Base-by-base conservation (phyloP, 306 rosid species). In the Chamaecrista fasciculata region DNA sequence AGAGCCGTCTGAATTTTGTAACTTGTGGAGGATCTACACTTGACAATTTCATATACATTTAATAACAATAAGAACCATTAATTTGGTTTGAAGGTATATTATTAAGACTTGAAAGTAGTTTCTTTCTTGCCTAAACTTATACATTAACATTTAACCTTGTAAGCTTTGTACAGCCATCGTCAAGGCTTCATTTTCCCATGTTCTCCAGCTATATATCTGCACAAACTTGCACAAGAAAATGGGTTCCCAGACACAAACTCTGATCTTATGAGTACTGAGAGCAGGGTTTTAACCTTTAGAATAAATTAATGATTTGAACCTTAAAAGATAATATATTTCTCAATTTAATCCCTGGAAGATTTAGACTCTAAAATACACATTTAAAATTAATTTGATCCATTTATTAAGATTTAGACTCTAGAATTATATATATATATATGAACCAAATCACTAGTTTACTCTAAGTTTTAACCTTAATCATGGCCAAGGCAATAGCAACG, bases 171-270 rank as follows among this genome's bases (percentile, higher is more conserved):
- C n/a, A 51, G 89, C 97, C 24, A 77, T 57, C 26, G 84, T 58
- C 73, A 88, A 86, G 34, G 96, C 97, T 75, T 90, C 97, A 75
- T 84, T 85, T 81, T 94, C 97, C 97, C 98, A 94, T 57, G 58
- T 55, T 79, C 92, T 88, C 98, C 97, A 94, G 78, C 98, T 91
- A 75, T 90, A 88, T 37, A 94, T 90, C 98, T 94, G 84, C 83
- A 82, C 36, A 31, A 72, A 66, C 48, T n/a, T 48, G 57, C 46
- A 47, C 4, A 26, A 36, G 29, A 64, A 61, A 51, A 18, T 46
- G 16, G 43, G 69, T 64, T 51, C 21, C 20, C n/a, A 28, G n/a
- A 20, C 5, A 44, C n/a, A 28, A 46, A 42, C 18, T 73, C 39
- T 63, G 28, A 69, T 34, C 29, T 34, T 25, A 39, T 10, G 31